Evolutionary conservation across 495 filamentous ascomycete species (phyloP).

Genomic region (Diplogelasinospora grovesii): DNA sequence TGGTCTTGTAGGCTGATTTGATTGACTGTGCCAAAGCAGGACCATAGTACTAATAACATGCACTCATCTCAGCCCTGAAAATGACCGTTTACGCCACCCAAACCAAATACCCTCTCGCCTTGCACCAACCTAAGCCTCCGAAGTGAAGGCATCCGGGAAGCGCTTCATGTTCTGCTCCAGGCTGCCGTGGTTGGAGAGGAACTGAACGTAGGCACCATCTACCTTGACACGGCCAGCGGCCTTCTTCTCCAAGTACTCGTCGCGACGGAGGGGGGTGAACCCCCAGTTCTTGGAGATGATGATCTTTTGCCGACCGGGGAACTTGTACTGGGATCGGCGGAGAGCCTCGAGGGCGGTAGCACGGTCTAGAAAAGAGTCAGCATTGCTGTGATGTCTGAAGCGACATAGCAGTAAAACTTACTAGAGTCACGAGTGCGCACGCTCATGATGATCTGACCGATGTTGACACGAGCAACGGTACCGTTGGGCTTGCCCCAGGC

Average conservation of each 20-base stretch:
- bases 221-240: slow-evolving; percentile 80
- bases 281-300: slow-evolving; percentile 99
- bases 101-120: slow-evolving; percentile 28
- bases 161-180: slow-evolving; percentile 79
- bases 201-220: slow-evolving; percentile 98
- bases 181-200: slow-evolving; percentile 83
- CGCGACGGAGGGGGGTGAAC: slow-evolving; percentile 94
- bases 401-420: slow-evolving; percentile 34
- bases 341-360: slow-evolving; percentile 94
- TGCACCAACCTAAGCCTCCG: slow-evolving; percentile 28
- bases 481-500: slow-evolving; percentile 99
- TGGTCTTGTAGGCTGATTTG: no score
- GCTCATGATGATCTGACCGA: slow-evolving; percentile 94
- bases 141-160: slow-evolving; percentile 85
- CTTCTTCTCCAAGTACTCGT: slow-evolving; percentile 92
- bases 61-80: slow-evolving; percentile 26
- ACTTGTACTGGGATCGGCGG: slow-evolving; percentile 99
- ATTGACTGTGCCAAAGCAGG: slow-evolving; percentile 26
- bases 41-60: slow-evolving; percentile 25
- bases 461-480: slow-evolving; percentile 96
- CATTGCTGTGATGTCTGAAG: no score
- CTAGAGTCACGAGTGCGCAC: slow-evolving; percentile 89
- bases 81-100: slow-evolving; percentile 30
- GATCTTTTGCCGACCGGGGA: slow-evolving; percentile 99
- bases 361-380: slow-evolving; percentile 53